Evolutionary conservation across 805 yeast genomes (phyloP).

Genomic region (Hanseniaspora taiwanica): DNA sequence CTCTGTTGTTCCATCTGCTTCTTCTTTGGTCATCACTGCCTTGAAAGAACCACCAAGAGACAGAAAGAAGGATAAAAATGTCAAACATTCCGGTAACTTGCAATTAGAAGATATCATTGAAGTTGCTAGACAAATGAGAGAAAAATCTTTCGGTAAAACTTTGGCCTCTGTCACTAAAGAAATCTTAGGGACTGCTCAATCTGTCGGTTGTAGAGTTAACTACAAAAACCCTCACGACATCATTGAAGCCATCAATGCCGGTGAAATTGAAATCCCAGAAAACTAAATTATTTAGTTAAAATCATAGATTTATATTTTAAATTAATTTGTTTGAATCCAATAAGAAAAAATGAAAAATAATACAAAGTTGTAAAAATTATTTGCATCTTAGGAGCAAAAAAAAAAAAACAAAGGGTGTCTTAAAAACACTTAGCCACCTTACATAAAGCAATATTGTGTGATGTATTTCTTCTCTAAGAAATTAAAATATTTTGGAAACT

Average conservation of each 20-base stretch:
- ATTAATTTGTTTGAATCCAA: neutral
- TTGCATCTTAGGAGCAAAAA: too few relatives aligned
- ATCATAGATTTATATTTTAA: neutral
- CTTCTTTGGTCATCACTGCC: conserved; percentile 97
- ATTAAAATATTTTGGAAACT: too few relatives aligned
- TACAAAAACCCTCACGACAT: conserved; percentile 99
- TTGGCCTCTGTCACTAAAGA: conserved; percentile 96
- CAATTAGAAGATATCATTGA: conserved; percentile 92
- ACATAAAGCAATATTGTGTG: too few relatives aligned
- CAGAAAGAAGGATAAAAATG: conserved; percentile 99
- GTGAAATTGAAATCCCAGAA: conserved; percentile 70
- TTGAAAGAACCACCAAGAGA: conserved; percentile 99
- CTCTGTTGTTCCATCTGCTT: conserved; percentile 98
- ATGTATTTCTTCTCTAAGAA: too few relatives aligned
- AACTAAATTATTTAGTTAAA: conserved; percentile 16
- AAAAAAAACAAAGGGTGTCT: neutral
- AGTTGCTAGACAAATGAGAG: conserved; percentile 95
- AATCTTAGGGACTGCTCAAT: conserved; percentile 99
- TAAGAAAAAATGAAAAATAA: too few relatives aligned
- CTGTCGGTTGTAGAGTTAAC: conserved; percentile 98
- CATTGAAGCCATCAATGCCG: conserved; percentile 96
- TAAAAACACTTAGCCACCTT: too few relatives aligned
- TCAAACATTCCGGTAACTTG: conserved; percentile 98
- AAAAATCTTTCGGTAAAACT: conserved; percentile 95
- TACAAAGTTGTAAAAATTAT: too few relatives aligned